Base-by-base conservation (phyloP, 768 basidiomycete genomes). In the Cystoderma amianthinum region DNA sequence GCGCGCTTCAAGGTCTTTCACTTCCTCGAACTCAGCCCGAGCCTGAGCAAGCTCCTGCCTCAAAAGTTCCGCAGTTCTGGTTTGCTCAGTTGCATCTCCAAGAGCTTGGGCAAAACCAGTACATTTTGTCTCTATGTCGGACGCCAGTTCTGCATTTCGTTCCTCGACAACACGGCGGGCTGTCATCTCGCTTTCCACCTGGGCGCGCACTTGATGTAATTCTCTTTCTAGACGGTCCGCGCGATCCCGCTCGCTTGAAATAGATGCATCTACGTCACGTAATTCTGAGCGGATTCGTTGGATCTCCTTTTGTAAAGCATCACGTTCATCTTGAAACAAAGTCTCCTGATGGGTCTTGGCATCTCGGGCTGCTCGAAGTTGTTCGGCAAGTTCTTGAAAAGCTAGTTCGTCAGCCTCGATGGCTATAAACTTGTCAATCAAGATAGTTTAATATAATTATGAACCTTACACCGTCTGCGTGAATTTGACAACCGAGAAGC, bases 371-470 rank as follows among this genome's bases (percentile, higher is more conserved):
- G 67, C 67, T 1, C 71, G 77, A 12, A 93, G 72, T 47, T 85
- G 82, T 43, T 83, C 74, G 5, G 78, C 64, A 3, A 89, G 67
- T 47, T 88, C 86, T 42, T 80, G 76, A 52, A 84, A 82, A 16
- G 78, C 80, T 45, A 80, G 74, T 42, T 85, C 84, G 42, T 85
- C 83, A n/a, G 75, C 78, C 55, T 85, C 84, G 3, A 77, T 73
- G 16, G 79, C 86, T 89, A 48, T 5, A 54, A 42, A n/a, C n/a
- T 28, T 41, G 21, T 37, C 22, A 38, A 46, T 44, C 32, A 11
- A 39, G 38, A 34, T 17, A 38, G 28, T 37, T 18, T 39, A 22
- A 30, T 36, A 30, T 16, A 34, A 28, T 18, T 32, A 19, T 25
- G 17, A 35, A 38, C 74, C 84, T 53, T 63, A 91, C 88, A 74